Base-by-base conservation (phyloP, 495 filamentous ascomycete genomes). In the Aspergillus leporis region DNA sequence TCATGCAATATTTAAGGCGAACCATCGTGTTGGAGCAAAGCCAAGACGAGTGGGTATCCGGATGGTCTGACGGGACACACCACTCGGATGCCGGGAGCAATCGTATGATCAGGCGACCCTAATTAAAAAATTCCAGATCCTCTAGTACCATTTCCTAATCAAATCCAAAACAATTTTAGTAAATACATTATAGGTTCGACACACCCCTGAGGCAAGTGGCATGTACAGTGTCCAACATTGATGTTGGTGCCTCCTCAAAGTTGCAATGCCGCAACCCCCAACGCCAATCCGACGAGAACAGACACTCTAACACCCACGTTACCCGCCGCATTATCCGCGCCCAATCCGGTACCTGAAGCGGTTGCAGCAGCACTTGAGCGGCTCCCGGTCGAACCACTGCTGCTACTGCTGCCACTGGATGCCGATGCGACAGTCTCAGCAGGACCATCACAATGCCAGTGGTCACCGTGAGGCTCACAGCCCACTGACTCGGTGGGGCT, bases 371-470 rank as follows among this genome's bases (percentile, higher is more conserved):
- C 10, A 31, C 41, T 23, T 13, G 54, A 49, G n/a, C 25, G 21
- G 19, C 28, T 47, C 1, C 21, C 53, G n/a, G 31, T 53, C 19
- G 56, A 50, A 22, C 16, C 38, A 41, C 40, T 49, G 16, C 40
- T 56, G n/a, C 25, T 23, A 28, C 41, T 49, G 19, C 25, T 45
- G 6, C 38, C 38, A 41, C 38, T 41, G 2, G 38, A 16, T 10
- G 32, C 47, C 21, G 49, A 38, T 10, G 4, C 40, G 16, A 45
- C 31, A 1, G 59, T 61, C 43, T 58, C 60, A 31, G 46, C 60
- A 21, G 64, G 67, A 12, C 64, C 67, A 31, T 70, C 65, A 13
- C 67, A 67, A 55, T 66, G 63, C 64, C 69, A 71, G 30, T 69
- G 67, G 50, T 71, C 69, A 13, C 60, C 62, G 41, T 71, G 68